Percentiles rank a stretch among this genome's conserved stretches.
Conservation (phyloP, 2,329 filamentous ascomycete species). For the Pseudogymnoascus sp. region DNA sequence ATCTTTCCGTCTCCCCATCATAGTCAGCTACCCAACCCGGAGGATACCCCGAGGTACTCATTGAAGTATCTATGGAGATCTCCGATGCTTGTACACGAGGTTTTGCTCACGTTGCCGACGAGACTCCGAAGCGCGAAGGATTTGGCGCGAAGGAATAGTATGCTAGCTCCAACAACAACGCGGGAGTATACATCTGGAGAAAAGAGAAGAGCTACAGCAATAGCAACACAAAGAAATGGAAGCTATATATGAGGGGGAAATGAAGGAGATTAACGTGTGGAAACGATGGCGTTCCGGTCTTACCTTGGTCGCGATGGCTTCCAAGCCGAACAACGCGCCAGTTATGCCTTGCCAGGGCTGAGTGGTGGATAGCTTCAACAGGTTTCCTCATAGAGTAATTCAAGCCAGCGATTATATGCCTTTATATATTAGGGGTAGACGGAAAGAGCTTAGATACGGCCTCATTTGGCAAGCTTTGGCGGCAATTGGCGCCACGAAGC, state of each 20-base stretch:
- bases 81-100: not conserved
- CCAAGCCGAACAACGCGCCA: not conserved
- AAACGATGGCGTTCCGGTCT: not conserved
- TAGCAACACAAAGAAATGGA: not conserved
- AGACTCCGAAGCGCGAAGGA: not conserved
- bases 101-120: not conserved
- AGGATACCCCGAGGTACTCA: conserved; percentile 7
- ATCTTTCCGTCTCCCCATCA: conserved; percentile 12
- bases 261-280: not conserved
- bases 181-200: not conserved
- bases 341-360: conserved; percentile 7
- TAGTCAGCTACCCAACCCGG: conserved; percentile 14
- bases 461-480: not conserved
- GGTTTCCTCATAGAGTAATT: not conserved
- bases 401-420: not conserved
- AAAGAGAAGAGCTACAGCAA: not conserved
- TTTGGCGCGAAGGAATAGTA: not conserved
- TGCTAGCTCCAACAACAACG: not conserved
- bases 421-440: not conserved
- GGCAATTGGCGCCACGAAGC: conserved; percentile 5
- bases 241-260: not conserved
- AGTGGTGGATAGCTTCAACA: conserved; percentile 1
- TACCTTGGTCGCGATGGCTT: not conserved
- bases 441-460: not conserved
- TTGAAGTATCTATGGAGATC: not conserved